Evolutionary conservation across 768 basidiomycete species (phyloP), one percentile per base, ranked within the genome.

Genomic region (Pleurotus citrinopileatus): DNA sequence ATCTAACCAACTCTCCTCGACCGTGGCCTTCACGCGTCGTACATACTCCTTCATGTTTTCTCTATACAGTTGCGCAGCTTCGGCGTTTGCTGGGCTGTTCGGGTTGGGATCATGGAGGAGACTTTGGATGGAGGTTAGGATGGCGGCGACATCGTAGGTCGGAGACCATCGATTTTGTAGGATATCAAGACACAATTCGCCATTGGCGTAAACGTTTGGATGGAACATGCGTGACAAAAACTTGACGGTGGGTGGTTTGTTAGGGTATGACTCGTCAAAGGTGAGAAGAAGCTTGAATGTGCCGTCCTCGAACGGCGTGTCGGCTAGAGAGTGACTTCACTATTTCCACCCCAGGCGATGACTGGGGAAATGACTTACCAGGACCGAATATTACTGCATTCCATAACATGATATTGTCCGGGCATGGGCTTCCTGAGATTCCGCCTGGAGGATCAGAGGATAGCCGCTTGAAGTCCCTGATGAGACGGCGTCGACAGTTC

Each of bases 11-110:
- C 91, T 94, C 67, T 92, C 89, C 72, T 97, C 95, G 26, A 97
- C 94, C 0, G 94, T 96, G 38, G 82, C 84, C 72, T 96, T 91
- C 26, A 98, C 96, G 52, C 94, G 73, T 58, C 94, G 77, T 44
- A 96, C 89, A 67, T 98, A 98, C 75, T 98, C 96, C 73, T 97
- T 98, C 90, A 95, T 94, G 65, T 97, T 97, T 67, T 98, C 96
- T 55, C 96, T 76, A 65, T 95, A 99, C 57, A 99, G 70, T 71
- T 94, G 92, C 4, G 97, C 97, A 0, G 97, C 97, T 72, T 99
- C 97, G 2, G 94, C 96, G 65, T 99, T 99, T 3, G 96, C 97
- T 12, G 97, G 96, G 65, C 94, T 96, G 68, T 94, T 94, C 1
- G 96, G 96, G 69, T 99, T 99, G 10, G 97, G 97, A 70, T 99